Base-by-base conservation (phyloP, 495 filamentous ascomycete genomes). In the Xylaria palmicola region DNA sequence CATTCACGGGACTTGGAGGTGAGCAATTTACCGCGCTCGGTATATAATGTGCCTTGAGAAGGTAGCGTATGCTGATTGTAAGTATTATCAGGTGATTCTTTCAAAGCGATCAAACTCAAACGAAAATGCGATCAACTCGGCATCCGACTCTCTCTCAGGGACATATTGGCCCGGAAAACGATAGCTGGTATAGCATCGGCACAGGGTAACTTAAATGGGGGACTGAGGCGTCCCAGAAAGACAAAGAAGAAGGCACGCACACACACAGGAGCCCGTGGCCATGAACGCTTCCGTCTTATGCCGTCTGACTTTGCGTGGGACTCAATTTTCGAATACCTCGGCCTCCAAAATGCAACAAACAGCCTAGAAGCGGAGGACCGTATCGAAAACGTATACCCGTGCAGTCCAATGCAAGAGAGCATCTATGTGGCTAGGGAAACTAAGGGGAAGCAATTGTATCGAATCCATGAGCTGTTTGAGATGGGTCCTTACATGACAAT, bases 401-500 rank as follows among this genome's bases (percentile, higher is more conserved):
- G 48, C 29, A 51, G 48, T 22, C 48, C 48, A 32, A 51, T 51
- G 48, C 48, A 51, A 22, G 48, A 51, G 29, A 51, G 48, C 29
- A 30, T 51, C 6, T 51, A 34, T 9, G 48, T 51, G n/a, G 48
- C 48, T 7, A 30, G 17, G 13, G 48, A 51, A 20, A 51, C 48
- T 12, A 51, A 51, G 29, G 48, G 48, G n/a, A 51, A 51, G 29
- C 48, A 51, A 2, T 29, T 51, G 6, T 51, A 51, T 51, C 48
- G 48, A 13, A 51, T 51, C 29, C 48, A 51, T 13, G 48, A 51
- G 17, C 48, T 51, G n/a, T 51, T 32, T 34, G 29, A 34, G 29
- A 49, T 61, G 5, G 61, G 63, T 10, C 51, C 60, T 45, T 40
- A 34, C 9, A 66, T 83, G 17, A 75, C 83, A 49, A 49, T 75